Evolutionary conservation across 345 rosid genomes (phyloP).

Genomic region (Alliaria petiolata): DNA sequence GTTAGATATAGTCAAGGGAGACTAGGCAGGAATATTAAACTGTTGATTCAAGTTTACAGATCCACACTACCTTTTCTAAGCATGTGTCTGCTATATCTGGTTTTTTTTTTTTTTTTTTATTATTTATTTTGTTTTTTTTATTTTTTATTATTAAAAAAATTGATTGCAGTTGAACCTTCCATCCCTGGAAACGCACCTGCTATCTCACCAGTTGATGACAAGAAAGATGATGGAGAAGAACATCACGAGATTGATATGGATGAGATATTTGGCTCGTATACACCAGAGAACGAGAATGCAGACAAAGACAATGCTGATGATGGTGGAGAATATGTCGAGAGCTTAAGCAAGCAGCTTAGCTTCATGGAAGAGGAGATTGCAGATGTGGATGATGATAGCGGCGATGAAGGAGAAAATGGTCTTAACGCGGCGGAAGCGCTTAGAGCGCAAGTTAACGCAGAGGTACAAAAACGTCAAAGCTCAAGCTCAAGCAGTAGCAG

Average conservation of each 20-base stretch:
- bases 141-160: no score
- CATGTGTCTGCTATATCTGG: background rate
- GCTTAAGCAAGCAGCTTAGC: conserved; percentile 14
- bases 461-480: conserved; percentile 35
- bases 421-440: conserved; percentile 93
- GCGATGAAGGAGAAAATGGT: conserved; percentile 52
- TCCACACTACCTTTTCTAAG: background rate
- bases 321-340: conserved; percentile 29
- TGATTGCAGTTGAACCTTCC: conserved; percentile 34
- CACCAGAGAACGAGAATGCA: conserved; percentile 43
- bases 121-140: no score
- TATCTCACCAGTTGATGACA: conserved; percentile 35
- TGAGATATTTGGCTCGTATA: conserved; percentile 56
- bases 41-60: background rate
- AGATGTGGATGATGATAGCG: conserved; percentile 68
- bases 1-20: background rate
- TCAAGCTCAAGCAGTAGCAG: conserved; percentile 77
- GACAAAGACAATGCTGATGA: conserved; percentile 32
- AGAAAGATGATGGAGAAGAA: conserved; percentile 58
- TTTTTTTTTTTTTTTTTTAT: no score
- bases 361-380: conserved; percentile 68
- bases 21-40: background rate
- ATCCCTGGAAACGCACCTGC: conserved; percentile 29
- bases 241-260: conserved; percentile 59
- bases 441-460: conserved; percentile 74